Base-by-base conservation (phyloP, 2,329 filamentous ascomycete genomes). In the Macrophomina pseudophaseolina region DNA sequence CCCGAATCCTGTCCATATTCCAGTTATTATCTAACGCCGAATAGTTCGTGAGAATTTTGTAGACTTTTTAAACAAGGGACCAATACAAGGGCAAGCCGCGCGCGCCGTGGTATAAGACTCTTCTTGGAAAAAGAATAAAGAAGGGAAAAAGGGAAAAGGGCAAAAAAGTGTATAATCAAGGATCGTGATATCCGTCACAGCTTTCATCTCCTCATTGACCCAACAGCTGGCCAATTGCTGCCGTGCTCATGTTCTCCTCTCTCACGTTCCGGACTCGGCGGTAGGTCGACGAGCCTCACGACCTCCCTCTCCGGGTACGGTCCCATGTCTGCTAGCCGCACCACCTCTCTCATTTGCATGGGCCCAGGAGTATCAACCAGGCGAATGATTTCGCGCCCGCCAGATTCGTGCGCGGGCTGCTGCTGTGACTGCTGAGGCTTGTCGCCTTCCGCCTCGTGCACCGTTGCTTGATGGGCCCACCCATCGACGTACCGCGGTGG, bases 391-490 rank as follows among this genome's bases (percentile, higher is more conserved):
- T 67, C 59, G 23, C 62, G 46, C 33, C 53, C 60, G 30, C 58
- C 66, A 28, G 58, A 51, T 49, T 68, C 66, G 44, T 59, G 28
- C 23, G 66, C 44, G 5, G 14, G 38, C 52, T 11, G 23, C 54
- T 52, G 49, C 28, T 38, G 35, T 12, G 35, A 12, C 23, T 32
- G 28, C 49, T 30, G 4, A 30, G 40, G 30, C 14, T 33, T 28
- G 4, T 28, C 44, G 0, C 32, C 58, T 3, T 38, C 58, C 16
- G 33, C 58, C 32, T 51, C 58, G 30, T 30, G 30, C 51, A 35
- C 30, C 30, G 30, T 35, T 11, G 23, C 6, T 62, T 23, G 23
- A 23, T 23, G 23, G 18, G n/a, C 28, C 58, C 58, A 62, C 4
- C 32, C 42, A 8, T 35, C 42, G 14, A 14, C 30, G 14, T 48